A percentile compares a stretch with the other conserved stretches of the same genome.
These are phyloP conservation scores for Sclerotinia glacialis DNA, from an alignment of 2,329 filamentous ascomycete genomes.

Conservation along the genomic window DNA sequence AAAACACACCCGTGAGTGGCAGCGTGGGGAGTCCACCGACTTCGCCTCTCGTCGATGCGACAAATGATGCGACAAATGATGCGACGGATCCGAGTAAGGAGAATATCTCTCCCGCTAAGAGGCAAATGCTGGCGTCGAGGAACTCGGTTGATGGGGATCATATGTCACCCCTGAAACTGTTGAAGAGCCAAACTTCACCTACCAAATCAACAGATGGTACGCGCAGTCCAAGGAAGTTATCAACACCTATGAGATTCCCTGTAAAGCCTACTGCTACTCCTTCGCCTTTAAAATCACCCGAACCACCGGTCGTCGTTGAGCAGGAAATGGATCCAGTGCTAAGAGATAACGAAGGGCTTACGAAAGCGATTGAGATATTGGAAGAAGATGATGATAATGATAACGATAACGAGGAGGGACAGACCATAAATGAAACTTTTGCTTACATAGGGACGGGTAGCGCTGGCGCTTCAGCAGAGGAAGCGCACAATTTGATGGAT, in stretches of 20 bases:
- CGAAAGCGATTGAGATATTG: constrained; percentile 60
- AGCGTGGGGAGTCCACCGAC: constrained; percentile 34
- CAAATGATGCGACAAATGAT: constrained; percentile 25
- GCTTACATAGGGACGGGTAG: constrained; percentile 38
- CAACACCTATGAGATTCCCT: constrained; percentile 57
- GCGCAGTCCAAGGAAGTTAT: constrained; percentile 48
- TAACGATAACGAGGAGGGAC: constrained; percentile 32
- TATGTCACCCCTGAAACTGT: constrained; percentile 34
- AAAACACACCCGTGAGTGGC: constrained; percentile 29
- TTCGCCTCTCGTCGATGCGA: constrained; percentile 36
- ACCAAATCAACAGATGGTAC: constrained; percentile 26
- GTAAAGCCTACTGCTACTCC: constrained; percentile 47
- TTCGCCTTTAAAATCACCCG: constrained; percentile 39
- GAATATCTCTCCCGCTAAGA: constrained; percentile 36
- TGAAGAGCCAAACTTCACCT: constrained; percentile 36
- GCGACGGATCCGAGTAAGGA: constrained; percentile 29
- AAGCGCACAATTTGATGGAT: constrained; percentile 35
- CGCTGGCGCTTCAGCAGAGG: constrained; percentile 31
- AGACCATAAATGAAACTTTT: constrained; percentile 34
- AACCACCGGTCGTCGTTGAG: constrained; percentile 29
- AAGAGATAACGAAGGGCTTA: constrained; percentile 54
- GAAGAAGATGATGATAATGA: constrained; percentile 48
- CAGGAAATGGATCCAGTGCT: constrained; percentile 44
- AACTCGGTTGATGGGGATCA: constrained; percentile 34
- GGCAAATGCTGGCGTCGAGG: constrained; percentile 29